Evolutionary conservation across 2,329 filamentous ascomycete species (phyloP), one percentile per base, ranked within the genome.

Genomic region (Moelleriella libera): DNA sequence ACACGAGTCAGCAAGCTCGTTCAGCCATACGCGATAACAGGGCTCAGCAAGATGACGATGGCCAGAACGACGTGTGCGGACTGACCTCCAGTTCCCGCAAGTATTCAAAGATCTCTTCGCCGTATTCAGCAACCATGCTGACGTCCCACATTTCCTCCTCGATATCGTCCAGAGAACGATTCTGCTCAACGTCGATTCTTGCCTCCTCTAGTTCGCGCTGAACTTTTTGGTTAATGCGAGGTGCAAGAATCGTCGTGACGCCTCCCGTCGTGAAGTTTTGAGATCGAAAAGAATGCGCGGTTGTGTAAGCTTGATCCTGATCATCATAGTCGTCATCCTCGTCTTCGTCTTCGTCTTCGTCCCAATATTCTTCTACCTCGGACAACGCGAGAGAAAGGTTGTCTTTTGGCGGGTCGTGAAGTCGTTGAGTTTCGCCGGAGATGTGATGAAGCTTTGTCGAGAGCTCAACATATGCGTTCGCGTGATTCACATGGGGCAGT

Each of bases 61-160:
- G 21, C 21, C 21, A 21, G 21, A 21, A 21, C 21, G 21, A 21
- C 21, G 3, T 21, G 21, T 37, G 34, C n/a, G 28, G 11, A 60
- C 72, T 60, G 68, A 88, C 86, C 82, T 98, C 92, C 46, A 95
- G 80, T 49, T 85, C 75, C 46, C 78, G 80, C 85, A 97, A 88
- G 68, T 97, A 95, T 30, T 78, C 74, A 58, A 97, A 96, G 56
- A 98, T 97, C 58, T 98, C 92, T 12, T 95, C 88, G 44, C 85
- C 84, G 59, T 98, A 98, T 61, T 97, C 90, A 9, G 89, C 85
- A 45, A 97, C 92, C 92, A 98, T 97, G 61, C 86, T 95, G 34
- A 90, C 88, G 60, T 97, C 92, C 80, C 85, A 94, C 46, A 76
- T 72, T 61, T 97, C 90, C 53, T 96, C 90, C 52, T 94, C 85